Conservation (phyloP, 2,329 filamentous ascomycete species). For the Bisporella sp. region DNA sequence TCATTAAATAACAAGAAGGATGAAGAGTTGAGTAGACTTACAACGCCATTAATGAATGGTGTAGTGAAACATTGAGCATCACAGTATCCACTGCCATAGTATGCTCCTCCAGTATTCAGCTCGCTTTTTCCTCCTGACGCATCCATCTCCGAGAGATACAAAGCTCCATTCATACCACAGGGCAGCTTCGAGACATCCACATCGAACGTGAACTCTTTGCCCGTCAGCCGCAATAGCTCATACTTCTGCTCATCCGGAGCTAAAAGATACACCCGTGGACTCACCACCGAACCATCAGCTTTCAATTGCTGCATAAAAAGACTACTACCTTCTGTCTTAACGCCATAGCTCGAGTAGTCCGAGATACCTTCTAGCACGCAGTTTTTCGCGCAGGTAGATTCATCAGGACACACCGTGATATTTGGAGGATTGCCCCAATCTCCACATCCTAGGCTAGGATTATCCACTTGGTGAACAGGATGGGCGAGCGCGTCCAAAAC, state of each 20-base stretch:
- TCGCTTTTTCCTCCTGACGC: slow-evolving; percentile 48
- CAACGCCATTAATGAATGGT: slow-evolving; percentile 32
- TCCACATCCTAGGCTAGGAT: slow-evolving; percentile 27
- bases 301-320: slow-evolving; percentile 27
- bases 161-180: slow-evolving; percentile 65
- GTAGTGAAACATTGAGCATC: slow-evolving; percentile 45
- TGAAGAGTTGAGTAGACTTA: slow-evolving; percentile 20
- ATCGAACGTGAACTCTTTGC: slow-evolving; percentile 50
- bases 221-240: slow-evolving; percentile 48
- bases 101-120: slow-evolving; percentile 47
- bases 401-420: slow-evolving; percentile 40
- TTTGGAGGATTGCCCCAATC: slow-evolving; percentile 26
- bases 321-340: slow-evolving; percentile 30
- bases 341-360: slow-evolving; percentile 40
- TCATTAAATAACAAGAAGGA: background rate
- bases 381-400: slow-evolving; percentile 43
- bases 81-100: slow-evolving; percentile 57
- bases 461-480: slow-evolving; percentile 35
- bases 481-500: slow-evolving; percentile 44
- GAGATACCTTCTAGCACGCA: slow-evolving; percentile 45
- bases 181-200: slow-evolving; percentile 61
- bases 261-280: slow-evolving; percentile 38
- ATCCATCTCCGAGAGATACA: slow-evolving; percentile 60
- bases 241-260: slow-evolving; percentile 41
- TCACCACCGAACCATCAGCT: slow-evolving; percentile 17